A percentile compares a stretch with the other conserved stretches of the same genome.
phyloP scores from a whole-genome alignment of 2,329 filamentous ascomycete genomes.

The Hymenoscyphus scutula region DNA sequence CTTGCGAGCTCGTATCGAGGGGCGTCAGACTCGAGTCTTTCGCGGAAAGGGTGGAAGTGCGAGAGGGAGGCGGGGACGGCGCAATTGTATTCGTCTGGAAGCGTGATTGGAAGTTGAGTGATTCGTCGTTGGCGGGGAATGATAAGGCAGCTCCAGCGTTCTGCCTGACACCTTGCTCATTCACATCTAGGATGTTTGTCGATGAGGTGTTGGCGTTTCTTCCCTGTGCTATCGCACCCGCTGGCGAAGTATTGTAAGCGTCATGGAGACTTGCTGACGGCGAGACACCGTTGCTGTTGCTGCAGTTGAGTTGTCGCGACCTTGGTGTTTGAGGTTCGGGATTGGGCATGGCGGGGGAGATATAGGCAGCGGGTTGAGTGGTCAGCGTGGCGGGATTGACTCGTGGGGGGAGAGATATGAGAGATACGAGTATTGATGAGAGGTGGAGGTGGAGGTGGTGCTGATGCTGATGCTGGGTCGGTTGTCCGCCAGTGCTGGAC shows the following conservation, averaged over 20 bases:
- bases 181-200: constrained; percentile 10
- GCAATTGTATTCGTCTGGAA: constrained; percentile 43
- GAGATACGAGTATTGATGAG: no score
- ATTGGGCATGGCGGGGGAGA: constrained; percentile 28
- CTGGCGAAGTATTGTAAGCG: constrained; percentile 6
- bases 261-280: constrained; percentile 6
- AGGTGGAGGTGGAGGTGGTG: not conserved
- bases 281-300: constrained; percentile 5
- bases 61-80: constrained; percentile 36
- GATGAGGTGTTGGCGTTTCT: constrained; percentile 10
- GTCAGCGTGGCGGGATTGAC: not conserved
- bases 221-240: constrained; percentile 13
- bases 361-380: not conserved
- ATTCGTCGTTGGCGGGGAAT: constrained; percentile 14
- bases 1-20: constrained; percentile 29
- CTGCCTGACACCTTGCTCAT: constrained; percentile 18
- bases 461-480: no score
- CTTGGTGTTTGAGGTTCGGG: constrained; percentile 22
- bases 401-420: constrained; percentile 1
- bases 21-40: constrained; percentile 19
- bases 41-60: constrained; percentile 13
- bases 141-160: constrained; percentile 18
- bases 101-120: constrained; percentile 15
- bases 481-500: not conserved
- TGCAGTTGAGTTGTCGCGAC: constrained; percentile 18